Conservation (phyloP, 306 rosid genomes). For the Calophaca sinica region DNA sequence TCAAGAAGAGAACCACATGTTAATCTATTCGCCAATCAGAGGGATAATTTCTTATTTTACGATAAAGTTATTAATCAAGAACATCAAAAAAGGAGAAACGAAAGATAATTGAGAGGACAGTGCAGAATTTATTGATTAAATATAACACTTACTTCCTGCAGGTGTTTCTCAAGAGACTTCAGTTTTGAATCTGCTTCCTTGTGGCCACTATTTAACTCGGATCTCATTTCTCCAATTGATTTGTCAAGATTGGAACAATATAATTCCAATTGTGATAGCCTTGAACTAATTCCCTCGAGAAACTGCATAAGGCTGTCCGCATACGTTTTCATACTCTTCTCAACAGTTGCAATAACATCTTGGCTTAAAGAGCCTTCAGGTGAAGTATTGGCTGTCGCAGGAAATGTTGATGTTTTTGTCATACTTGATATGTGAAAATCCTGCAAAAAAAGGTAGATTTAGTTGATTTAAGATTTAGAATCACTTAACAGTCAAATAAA, state of each 20-base stretch:
- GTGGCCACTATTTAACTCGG: slow-evolving; percentile 73
- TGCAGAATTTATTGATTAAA: background rate
- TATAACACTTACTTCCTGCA: slow-evolving; percentile 80
- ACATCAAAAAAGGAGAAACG: background rate
- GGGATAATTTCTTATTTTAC: too few species aligned
- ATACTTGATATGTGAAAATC: slow-evolving; percentile 69
- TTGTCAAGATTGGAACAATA: slow-evolving; percentile 93
- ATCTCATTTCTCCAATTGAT: slow-evolving; percentile 91
- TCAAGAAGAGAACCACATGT: too few species aligned
- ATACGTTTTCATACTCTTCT: slow-evolving; percentile 80
- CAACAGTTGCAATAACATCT: slow-evolving; percentile 74
- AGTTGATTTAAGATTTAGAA: too few species aligned
- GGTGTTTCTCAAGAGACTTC: slow-evolving; percentile 76
- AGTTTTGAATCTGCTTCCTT: slow-evolving; percentile 80
- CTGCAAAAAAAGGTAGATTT: slow-evolving; percentile 44
- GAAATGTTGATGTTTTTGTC: slow-evolving; percentile 60
- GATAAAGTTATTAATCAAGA: too few species aligned
- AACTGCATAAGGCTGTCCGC: slow-evolving; percentile 78
- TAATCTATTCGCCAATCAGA: too few species aligned
- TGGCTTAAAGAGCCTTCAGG: slow-evolving; percentile 68
- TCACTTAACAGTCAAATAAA: too few species aligned
- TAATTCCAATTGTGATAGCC: slow-evolving; percentile 86
- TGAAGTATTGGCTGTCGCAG: slow-evolving; percentile 58
- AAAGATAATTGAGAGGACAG: background rate
- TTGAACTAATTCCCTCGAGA: slow-evolving; percentile 87